Evolutionary conservation across 192 early-diverging fungal genomes (phyloP).

Genomic region (Coemansia sp.): DNA sequence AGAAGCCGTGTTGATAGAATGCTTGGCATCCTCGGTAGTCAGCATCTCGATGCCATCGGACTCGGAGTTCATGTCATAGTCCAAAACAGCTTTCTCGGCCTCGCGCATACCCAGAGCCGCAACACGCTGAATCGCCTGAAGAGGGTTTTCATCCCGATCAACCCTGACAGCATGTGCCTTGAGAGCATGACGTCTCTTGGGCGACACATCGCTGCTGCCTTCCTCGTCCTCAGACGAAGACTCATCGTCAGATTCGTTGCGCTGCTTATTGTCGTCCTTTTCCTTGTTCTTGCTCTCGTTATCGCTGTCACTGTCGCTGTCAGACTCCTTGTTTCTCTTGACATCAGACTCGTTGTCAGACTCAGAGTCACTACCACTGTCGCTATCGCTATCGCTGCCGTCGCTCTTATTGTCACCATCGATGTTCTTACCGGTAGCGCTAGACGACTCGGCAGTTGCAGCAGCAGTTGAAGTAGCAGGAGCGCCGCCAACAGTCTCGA

Average conservation of each 20-base stretch:
- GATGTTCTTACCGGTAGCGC: constrained; percentile 1
- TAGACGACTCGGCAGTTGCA: not conserved
- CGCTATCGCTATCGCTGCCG: constrained; percentile 29
- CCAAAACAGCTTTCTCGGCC: constrained; percentile 35
- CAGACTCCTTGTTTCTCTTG: constrained; percentile 12
- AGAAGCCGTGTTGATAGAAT: not conserved
- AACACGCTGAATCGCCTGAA: constrained; percentile 37
- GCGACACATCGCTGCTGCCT: not conserved
- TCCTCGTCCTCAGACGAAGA: constrained; percentile 7
- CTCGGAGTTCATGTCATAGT: constrained; percentile 37
- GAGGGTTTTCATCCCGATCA: constrained; percentile 3
- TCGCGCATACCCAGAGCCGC: constrained; percentile 39
- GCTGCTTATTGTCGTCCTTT: not conserved
- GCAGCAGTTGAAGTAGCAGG: not conserved
- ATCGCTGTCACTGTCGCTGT: constrained; percentile 22
- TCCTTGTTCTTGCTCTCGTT: not conserved
- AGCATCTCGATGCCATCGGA: constrained; percentile 20
- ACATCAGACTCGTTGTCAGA: constrained; percentile 18
- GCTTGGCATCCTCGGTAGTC: constrained; percentile 22
- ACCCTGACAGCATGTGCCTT: not conserved
- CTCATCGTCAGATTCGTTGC: constrained; percentile 8
- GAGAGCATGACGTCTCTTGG: constrained; percentile 3
- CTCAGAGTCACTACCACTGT: constrained; percentile 27
- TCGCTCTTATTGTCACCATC: constrained; percentile 9
- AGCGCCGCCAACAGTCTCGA: constrained; percentile 28